Percentiles rank a stretch among this genome's conserved stretches.
Evolutionary conservation across 148 eudicot genomes (phyloP).

Genomic region (Persicaria tinctoria): DNA sequence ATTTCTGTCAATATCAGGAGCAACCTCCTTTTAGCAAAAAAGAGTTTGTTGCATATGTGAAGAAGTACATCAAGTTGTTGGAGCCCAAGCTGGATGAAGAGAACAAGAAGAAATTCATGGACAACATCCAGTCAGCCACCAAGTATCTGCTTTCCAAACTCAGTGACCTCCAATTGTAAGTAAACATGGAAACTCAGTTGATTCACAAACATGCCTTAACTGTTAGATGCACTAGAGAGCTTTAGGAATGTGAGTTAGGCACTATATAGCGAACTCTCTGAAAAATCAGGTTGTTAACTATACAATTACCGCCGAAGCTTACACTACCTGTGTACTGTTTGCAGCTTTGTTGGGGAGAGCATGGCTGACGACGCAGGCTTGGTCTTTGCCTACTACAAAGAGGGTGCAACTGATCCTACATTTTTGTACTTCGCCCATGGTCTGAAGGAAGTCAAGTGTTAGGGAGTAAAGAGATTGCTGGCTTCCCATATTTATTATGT

Average conservation of each 20-base stretch:
- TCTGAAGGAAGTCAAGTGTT: conserved; percentile 57
- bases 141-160: conserved; percentile 50
- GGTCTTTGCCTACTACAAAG: conserved; percentile 73
- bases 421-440: conserved; percentile 58
- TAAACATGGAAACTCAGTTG: not conserved
- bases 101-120: conserved; percentile 39
- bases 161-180: conserved; percentile 64
- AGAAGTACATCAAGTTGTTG: conserved; percentile 54
- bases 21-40: conserved; percentile 64
- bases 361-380: conserved; percentile 44
- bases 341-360: conserved; percentile 70
- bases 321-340: not conserved
- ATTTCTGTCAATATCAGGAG: conserved; percentile 23
- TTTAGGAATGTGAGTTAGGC: not conserved
- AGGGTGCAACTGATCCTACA: conserved; percentile 62
- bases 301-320: not conserved
- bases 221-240: not conserved
- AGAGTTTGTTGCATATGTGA: conserved; percentile 41
- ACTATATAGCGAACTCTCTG: too few relatives aligned
- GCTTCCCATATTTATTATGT: not conserved
- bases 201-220: not conserved
- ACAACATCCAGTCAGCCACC: conserved; percentile 42
- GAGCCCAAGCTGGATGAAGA: conserved; percentile 42
- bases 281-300: too few relatives aligned
- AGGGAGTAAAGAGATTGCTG: not conserved